phyloP scores from a whole-genome alignment of 306 rosid species.

The Ziziphus jujuba region DNA sequence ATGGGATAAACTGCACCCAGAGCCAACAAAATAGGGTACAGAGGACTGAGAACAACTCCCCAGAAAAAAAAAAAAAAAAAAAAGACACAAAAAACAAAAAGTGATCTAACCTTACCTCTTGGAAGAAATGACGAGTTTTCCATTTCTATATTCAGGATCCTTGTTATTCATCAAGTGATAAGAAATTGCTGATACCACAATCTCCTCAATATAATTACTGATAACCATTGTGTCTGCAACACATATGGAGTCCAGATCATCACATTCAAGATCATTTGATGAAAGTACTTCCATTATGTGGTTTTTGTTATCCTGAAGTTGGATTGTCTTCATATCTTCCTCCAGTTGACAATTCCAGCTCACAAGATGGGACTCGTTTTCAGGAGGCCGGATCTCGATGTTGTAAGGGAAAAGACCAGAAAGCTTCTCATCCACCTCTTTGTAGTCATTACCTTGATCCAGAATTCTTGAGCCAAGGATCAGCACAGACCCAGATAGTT shows the following conservation, averaged over 20 bases:
- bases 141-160: slow-evolving; percentile 90
- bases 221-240: slow-evolving; percentile 78
- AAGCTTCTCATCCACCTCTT: slow-evolving; percentile 67
- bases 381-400: slow-evolving; percentile 81
- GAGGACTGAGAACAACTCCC: background rate
- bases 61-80: background rate
- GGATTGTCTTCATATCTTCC: slow-evolving; percentile 88
- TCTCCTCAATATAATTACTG: slow-evolving; percentile 84
- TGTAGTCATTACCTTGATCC: slow-evolving; percentile 51
- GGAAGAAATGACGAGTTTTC: slow-evolving; percentile 74
- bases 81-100: slow-evolving; percentile 1
- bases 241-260: slow-evolving; percentile 78
- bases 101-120: slow-evolving; percentile 48
- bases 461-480: slow-evolving; percentile 78
- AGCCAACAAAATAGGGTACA: slow-evolving; percentile 22
- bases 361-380: slow-evolving; percentile 71
- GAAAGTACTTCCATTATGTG: slow-evolving; percentile 92
- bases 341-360: slow-evolving; percentile 93
- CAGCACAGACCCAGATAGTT: slow-evolving; percentile 73
- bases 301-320: slow-evolving; percentile 85
- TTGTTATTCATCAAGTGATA: slow-evolving; percentile 84
- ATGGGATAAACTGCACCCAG: slow-evolving; percentile 76
- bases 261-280: slow-evolving; percentile 90
- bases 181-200: slow-evolving; percentile 90
- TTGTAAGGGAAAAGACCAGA: slow-evolving; percentile 70